A percentile compares a stretch with the other conserved stretches of the same genome.
phyloP scores from a whole-genome alignment of 805 yeast species.

The Kluyveromyces dobzhanskii region DNA sequence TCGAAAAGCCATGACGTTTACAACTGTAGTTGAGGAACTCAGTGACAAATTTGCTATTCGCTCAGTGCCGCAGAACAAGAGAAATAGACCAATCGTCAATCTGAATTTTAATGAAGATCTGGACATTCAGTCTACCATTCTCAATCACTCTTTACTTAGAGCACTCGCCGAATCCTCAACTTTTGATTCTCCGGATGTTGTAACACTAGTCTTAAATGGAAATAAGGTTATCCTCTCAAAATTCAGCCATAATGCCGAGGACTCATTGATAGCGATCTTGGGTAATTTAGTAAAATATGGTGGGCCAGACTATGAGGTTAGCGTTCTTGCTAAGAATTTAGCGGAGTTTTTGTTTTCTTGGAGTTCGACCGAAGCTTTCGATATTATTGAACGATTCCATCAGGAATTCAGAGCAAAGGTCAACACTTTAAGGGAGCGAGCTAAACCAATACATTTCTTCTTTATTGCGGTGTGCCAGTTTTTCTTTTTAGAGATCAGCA shows the following conservation, averaged over 20 bases:
- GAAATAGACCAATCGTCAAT: neutral
- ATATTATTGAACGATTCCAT: conserved; percentile 19
- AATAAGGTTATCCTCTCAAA: conserved; percentile 16
- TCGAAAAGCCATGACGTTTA: conserved; percentile 16
- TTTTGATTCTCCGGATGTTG: conserved; percentile 13
- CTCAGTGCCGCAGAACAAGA: too few species aligned
- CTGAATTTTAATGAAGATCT: neutral
- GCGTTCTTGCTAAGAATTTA: conserved; percentile 10
- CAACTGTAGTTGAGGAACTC: conserved; percentile 22
- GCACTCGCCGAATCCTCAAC: conserved; percentile 9
- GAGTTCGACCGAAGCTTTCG: conserved; percentile 14
- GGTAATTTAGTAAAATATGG: conserved; percentile 18
- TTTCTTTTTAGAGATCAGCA: conserved; percentile 20
- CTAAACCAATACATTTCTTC: conserved; percentile 28
- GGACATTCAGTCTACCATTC: neutral
- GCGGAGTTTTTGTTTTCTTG: conserved; percentile 16
- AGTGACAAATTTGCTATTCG: conserved; percentile 14
- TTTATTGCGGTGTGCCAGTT: conserved; percentile 24
- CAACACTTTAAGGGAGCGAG: conserved; percentile 12
- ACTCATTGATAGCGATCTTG: conserved; percentile 12
- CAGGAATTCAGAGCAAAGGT: conserved; percentile 21
- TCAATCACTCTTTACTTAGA: conserved; percentile 8
- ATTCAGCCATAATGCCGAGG: conserved; percentile 5
- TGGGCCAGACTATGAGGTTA: conserved; percentile 21
- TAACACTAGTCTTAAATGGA: conserved; percentile 11